phyloP scores from a whole-genome alignment of 495 filamentous ascomycete species.

The Hypoxylon trugodes region DNA sequence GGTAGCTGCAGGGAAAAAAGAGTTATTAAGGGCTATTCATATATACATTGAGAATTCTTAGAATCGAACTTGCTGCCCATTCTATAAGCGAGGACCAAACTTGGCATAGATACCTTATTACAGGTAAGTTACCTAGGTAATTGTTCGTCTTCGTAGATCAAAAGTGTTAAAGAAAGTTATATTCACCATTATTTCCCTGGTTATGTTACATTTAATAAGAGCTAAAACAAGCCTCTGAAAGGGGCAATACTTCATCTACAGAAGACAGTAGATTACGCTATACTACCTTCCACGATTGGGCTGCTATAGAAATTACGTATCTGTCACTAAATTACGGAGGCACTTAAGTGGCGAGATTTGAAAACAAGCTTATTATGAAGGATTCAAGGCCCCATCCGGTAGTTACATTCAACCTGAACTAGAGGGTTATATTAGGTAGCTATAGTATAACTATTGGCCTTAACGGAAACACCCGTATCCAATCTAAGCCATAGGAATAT shows the following conservation, averaged over 20 bases:
- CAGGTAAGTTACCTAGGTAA: not conserved
- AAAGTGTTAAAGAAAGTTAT: not conserved
- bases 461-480: not conserved
- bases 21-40: not conserved
- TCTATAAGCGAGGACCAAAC: not conserved
- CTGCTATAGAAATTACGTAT: not conserved
- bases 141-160: not conserved
- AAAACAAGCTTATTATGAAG: constrained; percentile 24
- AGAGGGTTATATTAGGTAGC: constrained; percentile 19
- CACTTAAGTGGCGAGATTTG: constrained; percentile 8
- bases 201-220: too few species aligned
- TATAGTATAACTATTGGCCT: too few species aligned
- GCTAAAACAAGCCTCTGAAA: not conserved
- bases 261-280: not conserved
- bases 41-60: not conserved
- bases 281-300: not conserved
- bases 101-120: not conserved
- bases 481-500: not conserved
- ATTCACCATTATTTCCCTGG: not conserved
- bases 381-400: constrained; percentile 30
- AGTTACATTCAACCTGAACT: constrained; percentile 7
- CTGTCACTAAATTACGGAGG: not conserved
- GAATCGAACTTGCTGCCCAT: not conserved
- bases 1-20: too few species aligned
- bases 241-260: not conserved